Base-by-base conservation (phyloP, 2,329 filamentous ascomycete genomes). In the Chaetomium sp. region DNA sequence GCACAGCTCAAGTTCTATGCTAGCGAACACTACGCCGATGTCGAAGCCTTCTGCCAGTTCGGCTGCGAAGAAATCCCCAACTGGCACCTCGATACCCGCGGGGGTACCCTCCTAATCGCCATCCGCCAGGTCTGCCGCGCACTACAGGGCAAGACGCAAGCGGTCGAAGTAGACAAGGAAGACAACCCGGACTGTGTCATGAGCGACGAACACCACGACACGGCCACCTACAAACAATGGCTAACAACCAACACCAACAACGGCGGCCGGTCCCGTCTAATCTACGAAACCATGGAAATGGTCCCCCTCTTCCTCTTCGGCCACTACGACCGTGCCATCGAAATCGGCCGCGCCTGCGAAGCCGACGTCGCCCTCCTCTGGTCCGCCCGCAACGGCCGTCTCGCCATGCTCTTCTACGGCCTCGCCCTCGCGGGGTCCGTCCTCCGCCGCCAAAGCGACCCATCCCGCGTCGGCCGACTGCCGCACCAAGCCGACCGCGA, bases 11-110 rank as follows among this genome's bases (percentile, higher is more conserved):
- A 81, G 61, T 80, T 91, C 54, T 90, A 86, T 68, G 79, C 81
- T 10, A 85, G 84, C 61, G 82, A 89, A 60, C 85, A 89, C 56
- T 75, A 84, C 48, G 74, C 76, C 11, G 88, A 91, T 54, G 72
- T 90, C 0, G 87, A 91, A 66, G 78, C 79, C 0, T 88, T 84
- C 66, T 87, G 86, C 62, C 79, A 83, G 48, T 88, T 86, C 58
- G 80, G 84, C n/a, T 86, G 85, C 58, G 81, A 90, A 58, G 88
- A 91, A 60, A 81, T 89, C 56, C 81, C 82, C 1, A 82, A 86
- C 49, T 91, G 88, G 88, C 75, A 84, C 47, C 74, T 78, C 45
- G 88, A 91, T 63, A 79, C 86, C 1, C 78, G 87, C 56, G 88
- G 88, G 12, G 88, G 88, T 2, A 82, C 83, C 0, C 74, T 90